These are phyloP conservation scores for Lactarius sanguifluus DNA, from an alignment of 768 basidiomycete genomes.

Conservation along the genomic window DNA sequence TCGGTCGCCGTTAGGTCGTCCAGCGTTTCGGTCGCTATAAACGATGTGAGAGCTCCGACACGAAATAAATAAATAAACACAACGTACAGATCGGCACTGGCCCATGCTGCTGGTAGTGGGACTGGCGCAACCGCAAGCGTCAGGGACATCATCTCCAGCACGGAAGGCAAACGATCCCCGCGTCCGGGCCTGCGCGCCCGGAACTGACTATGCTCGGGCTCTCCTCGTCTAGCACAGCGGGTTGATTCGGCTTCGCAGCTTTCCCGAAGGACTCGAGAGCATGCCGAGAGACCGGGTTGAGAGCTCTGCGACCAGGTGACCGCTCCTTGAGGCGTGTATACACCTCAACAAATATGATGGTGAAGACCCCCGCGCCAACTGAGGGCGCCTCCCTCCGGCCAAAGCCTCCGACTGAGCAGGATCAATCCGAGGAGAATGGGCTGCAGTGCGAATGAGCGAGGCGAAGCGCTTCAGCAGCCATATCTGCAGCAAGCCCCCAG, in stretches of 20 bases:
- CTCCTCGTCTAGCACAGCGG: constrained; percentile 47
- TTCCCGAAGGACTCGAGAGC: constrained; percentile 55
- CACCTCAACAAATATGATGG: constrained; percentile 59
- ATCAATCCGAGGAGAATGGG: constrained; percentile 75
- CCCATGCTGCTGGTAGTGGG: constrained; percentile 52
- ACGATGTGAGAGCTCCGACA: neutral
- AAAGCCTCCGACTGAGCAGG: constrained; percentile 61
- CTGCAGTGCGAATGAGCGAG: constrained; percentile 69
- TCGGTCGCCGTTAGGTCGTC: constrained; percentile 81
- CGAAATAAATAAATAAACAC: neutral
- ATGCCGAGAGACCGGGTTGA: constrained; percentile 56
- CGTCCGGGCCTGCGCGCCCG: constrained; percentile 38
- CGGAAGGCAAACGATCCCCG: constrained; percentile 79
- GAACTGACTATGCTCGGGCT: constrained; percentile 49
- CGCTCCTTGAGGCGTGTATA: constrained; percentile 54
- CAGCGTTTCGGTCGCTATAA: constrained; percentile 67
- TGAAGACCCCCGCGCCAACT: constrained; percentile 52
- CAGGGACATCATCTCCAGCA: constrained; percentile 81
- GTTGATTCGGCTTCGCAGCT: constrained; percentile 43
- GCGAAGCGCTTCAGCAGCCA: constrained; percentile 76
- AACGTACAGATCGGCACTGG: constrained; percentile 67
- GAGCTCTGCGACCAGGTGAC: constrained; percentile 47
- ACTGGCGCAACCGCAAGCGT: constrained; percentile 75
- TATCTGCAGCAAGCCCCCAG: constrained; percentile 70
- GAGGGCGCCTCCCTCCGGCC: constrained; percentile 70